These are phyloP conservation scores for Parasarocladium wereldwijsianum DNA, from an alignment of 2,329 filamentous ascomycete genomes.

Conservation along the genomic window DNA sequence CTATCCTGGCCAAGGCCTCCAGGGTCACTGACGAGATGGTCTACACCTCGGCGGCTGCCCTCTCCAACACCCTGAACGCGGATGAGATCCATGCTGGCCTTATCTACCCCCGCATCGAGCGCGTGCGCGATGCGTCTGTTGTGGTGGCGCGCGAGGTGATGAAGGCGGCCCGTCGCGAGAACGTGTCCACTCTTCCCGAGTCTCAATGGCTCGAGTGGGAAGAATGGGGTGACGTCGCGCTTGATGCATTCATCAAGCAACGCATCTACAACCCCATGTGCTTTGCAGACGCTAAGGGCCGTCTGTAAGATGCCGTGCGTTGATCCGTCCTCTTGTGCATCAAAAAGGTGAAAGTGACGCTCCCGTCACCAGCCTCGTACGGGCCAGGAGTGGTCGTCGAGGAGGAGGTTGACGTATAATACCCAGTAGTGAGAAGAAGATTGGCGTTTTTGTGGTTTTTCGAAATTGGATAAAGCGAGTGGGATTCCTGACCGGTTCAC, in stretches of 20 bases:
- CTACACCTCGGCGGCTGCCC: slow-evolving; percentile 76
- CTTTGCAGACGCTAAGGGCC: slow-evolving; percentile 21
- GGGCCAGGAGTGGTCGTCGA: too few species aligned
- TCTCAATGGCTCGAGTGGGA: slow-evolving; percentile 59
- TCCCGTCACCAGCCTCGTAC: too few species aligned
- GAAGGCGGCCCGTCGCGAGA: slow-evolving; percentile 73
- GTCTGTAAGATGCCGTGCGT: slow-evolving; percentile 11
- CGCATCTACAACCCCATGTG: slow-evolving; percentile 43
- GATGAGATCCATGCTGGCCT: slow-evolving; percentile 73
- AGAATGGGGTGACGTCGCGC: slow-evolving; percentile 51
- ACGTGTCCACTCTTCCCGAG: slow-evolving; percentile 56
- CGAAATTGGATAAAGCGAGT: too few species aligned
- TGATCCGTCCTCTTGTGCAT: not conserved
- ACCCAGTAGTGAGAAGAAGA: too few species aligned
- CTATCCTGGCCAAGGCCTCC: slow-evolving; percentile 79
- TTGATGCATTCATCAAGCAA: slow-evolving; percentile 45
- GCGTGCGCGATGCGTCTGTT: slow-evolving; percentile 81
- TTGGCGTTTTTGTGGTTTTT: too few species aligned
- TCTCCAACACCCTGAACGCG: slow-evolving; percentile 62
- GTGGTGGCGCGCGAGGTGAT: slow-evolving; percentile 84
- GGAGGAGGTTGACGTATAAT: too few species aligned
- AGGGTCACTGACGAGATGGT: slow-evolving; percentile 92
- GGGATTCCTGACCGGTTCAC: too few species aligned
- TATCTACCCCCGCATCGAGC: slow-evolving; percentile 81
- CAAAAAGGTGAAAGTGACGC: too few species aligned